Base-by-base conservation (phyloP, 805 yeast genomes). In the Starmera dryadoides region DNA sequence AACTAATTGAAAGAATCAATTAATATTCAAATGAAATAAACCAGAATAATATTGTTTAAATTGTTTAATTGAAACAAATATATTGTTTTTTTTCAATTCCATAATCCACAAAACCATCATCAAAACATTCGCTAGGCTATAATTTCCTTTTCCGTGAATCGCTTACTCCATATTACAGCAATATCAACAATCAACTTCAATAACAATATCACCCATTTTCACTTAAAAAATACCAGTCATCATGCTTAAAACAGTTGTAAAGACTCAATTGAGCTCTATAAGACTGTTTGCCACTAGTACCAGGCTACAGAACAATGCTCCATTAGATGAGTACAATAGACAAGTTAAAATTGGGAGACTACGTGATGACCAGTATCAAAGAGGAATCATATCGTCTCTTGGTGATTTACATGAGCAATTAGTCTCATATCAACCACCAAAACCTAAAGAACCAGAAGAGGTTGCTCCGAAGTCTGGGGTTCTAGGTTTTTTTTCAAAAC, bases 341-440 rank as follows among this genome's bases (percentile, higher is more conserved):
- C 51, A 68, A 26, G 75, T 77, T 3, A 55, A 62, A 28, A 40
- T 55, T 15, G 77, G 77, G 1, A 62, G 62, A 37, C 59, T 82
- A 18, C 65, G 74, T 39, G 82, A 81, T 48, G 97, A 88, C 54
- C 75, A 74, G 14, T 80, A 79, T 56, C 96, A 88, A 60, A 68
- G 94, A 30, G 71, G 73, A 14, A 80, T 86, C 39, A 73, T 88
- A 25, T 56, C 70, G n/a, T 73, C 71, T 16, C 62, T 88, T 41
- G 72, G 81, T 25, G 55, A 60, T 2, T 67, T 88, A n/a, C 81
- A 86, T 54, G 56, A 62, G 3, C 64, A 68, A 6, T 64, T 88
- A 37, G 48, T 44, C 8, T 37, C 49, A 1, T 88, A 87, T 55
- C 43, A 52, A 3, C 91, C 95, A 0, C 85, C 87, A 9, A 55